Evolutionary conservation across 202 grass and related monocot species (phyloP).

Genomic region (Saccharum hybrid): DNA sequence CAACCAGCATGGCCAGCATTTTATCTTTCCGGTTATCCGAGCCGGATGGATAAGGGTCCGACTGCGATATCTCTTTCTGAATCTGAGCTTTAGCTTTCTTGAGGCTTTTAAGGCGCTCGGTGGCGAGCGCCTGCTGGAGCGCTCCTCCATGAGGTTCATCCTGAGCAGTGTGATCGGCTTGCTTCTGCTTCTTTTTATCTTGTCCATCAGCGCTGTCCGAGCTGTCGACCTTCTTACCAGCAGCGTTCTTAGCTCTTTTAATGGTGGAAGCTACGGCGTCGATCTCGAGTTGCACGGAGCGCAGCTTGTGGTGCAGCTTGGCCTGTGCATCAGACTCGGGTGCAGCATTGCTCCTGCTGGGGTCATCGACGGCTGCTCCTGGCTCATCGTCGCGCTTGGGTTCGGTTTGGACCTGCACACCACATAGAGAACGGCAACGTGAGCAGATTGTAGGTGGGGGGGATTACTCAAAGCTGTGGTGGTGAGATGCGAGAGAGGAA

Average conservation of each 20-base stretch:
- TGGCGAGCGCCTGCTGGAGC: constrained; percentile 78
- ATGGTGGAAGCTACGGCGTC: constrained; percentile 79
- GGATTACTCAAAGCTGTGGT: background rate
- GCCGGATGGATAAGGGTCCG: constrained; percentile 24
- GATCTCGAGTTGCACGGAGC: constrained; percentile 76
- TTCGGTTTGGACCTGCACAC: constrained; percentile 57
- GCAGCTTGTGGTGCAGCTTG: constrained; percentile 68
- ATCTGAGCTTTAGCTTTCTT: constrained; percentile 82
- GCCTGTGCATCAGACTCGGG: constrained; percentile 41
- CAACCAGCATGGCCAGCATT: constrained; percentile 68
- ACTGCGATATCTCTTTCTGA: constrained; percentile 62
- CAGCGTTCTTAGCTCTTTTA: constrained; percentile 31
- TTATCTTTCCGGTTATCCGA: constrained; percentile 37
- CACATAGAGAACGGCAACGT: background rate
- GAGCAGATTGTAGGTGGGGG: background rate
- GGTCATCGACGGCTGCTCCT: background rate
- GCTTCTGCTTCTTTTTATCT: constrained; percentile 33
- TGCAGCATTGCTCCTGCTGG: background rate
- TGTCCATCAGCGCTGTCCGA: background rate
- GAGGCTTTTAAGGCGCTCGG: constrained; percentile 80
- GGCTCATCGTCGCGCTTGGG: constrained; percentile 9
- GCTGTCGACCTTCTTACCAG: constrained; percentile 33
- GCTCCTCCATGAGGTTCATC: constrained; percentile 43
- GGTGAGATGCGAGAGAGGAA: background rate
- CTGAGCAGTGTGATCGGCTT: constrained; percentile 10